Conservation (phyloP, 1,284 basidiomycete genomes). For the Moesziomyces sp. region DNA sequence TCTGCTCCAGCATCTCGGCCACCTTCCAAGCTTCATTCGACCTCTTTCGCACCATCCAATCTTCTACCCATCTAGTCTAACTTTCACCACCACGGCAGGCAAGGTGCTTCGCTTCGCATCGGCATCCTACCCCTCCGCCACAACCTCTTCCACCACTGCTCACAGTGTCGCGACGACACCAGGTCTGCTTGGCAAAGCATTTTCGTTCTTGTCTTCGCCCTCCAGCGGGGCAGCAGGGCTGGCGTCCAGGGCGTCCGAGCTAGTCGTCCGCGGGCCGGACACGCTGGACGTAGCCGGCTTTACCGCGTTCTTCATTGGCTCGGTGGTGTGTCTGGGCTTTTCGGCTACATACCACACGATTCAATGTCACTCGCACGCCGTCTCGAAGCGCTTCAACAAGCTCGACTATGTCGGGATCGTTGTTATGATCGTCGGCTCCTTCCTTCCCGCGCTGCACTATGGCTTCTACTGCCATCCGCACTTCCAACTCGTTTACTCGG, state of each 20-base stretch:
- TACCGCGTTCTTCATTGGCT: conserved; percentile 77
- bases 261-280: conserved; percentile 69
- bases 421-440: conserved; percentile 78
- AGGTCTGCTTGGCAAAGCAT: conserved; percentile 5
- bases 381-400: conserved; percentile 67
- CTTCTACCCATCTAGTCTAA: conserved; percentile 51
- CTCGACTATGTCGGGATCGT: conserved; percentile 71
- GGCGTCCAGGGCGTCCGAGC: conserved; percentile 10
- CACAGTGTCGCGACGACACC: background rate
- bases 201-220: conserved; percentile 11
- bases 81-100: conserved; percentile 41
- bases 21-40: conserved; percentile 44
- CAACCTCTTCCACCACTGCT: background rate
- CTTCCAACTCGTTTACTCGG: conserved; percentile 51
- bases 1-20: conserved; percentile 39
- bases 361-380: conserved; percentile 78
- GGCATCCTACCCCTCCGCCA: conserved; percentile 31
- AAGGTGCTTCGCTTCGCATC: conserved; percentile 48
- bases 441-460: conserved; percentile 70
- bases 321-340: conserved; percentile 78
- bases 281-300: conserved; percentile 77
- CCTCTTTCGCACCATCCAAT: conserved; percentile 53
- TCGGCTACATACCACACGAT: conserved; percentile 83
- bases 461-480: conserved; percentile 64
- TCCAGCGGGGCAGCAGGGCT: background rate